Conservation (phyloP, 2,329 filamentous ascomycete genomes). For the Metarhizium album region DNA sequence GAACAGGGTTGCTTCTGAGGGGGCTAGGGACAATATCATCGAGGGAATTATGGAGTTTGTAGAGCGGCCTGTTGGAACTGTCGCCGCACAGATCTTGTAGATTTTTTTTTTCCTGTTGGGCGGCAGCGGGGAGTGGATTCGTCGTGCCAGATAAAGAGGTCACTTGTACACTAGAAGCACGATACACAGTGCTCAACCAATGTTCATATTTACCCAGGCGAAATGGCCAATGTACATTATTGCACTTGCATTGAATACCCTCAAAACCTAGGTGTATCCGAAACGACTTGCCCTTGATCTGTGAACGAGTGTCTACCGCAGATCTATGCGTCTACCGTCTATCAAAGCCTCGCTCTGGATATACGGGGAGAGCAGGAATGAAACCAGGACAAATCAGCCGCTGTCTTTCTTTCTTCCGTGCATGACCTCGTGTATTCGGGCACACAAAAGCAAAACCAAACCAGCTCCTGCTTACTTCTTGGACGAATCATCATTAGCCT, state of each 20-base stretch:
- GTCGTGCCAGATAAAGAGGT: not conserved
- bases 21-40: constrained; percentile 69
- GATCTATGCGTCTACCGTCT: not conserved
- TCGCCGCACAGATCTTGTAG: constrained; percentile 63
- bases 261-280: not conserved
- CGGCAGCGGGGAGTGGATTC: not conserved
- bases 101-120: constrained; percentile 3
- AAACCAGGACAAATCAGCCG: constrained; percentile 2
- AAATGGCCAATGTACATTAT: not conserved
- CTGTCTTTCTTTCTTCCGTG: not conserved
- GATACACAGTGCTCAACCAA: not conserved
- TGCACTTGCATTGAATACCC: not conserved
- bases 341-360: constrained; percentile 6
- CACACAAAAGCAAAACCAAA: not conserved
- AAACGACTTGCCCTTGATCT: not conserved
- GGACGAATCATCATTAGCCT: constrained; percentile 32
- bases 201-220: not conserved
- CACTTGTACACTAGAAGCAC: constrained; percentile 2
- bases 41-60: constrained; percentile 83
- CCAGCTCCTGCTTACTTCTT: constrained; percentile 24
- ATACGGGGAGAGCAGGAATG: not conserved
- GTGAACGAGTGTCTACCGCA: not conserved
- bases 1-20: constrained; percentile 75
- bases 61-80: constrained; percentile 76
- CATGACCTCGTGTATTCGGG: not conserved